Percentiles rank a stretch among this genome's conserved stretches.
Evolutionary conservation across 768 basidiomycete genomes (phyloP).

Genomic region (Suillus subluteus): DNA sequence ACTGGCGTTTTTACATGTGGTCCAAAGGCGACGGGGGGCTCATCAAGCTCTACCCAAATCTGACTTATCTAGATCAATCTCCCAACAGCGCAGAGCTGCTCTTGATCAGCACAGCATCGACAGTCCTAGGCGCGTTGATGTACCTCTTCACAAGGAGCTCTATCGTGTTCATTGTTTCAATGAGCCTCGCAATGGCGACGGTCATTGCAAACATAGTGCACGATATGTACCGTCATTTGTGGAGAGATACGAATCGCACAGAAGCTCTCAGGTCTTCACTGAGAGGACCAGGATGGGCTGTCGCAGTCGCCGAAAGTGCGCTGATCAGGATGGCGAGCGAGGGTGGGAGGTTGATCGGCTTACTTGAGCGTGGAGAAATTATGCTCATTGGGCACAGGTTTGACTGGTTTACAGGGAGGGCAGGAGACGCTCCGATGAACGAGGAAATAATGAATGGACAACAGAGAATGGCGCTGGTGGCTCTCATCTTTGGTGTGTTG

Average conservation of each 20-base stretch:
- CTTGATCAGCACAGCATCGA: slow-evolving; percentile 28
- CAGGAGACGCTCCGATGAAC: slow-evolving; percentile 40
- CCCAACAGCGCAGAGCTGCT: slow-evolving; percentile 55
- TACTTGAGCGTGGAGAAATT: slow-evolving; percentile 48
- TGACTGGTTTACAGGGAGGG: slow-evolving; percentile 56
- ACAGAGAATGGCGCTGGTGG: slow-evolving; percentile 34
- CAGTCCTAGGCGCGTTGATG: slow-evolving; percentile 17
- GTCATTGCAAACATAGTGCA: slow-evolving; percentile 47
- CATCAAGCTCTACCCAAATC: slow-evolving; percentile 49
- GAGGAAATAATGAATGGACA: slow-evolving; percentile 49
- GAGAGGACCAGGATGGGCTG: slow-evolving; percentile 38
- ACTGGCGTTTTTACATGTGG: slow-evolving; percentile 63
- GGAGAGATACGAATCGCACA: slow-evolving; percentile 42
- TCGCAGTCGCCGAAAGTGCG: slow-evolving; percentile 52
- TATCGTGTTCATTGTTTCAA: slow-evolving; percentile 20
- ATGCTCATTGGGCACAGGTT: slow-evolving; percentile 45
- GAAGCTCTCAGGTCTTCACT: slow-evolving; percentile 38
- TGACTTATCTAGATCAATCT: slow-evolving; percentile 46
- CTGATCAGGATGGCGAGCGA: slow-evolving; percentile 56
- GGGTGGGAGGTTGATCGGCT: slow-evolving; percentile 48
- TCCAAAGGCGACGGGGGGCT: slow-evolving; percentile 58
- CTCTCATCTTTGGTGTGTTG: slow-evolving; percentile 3
- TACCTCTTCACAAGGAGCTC: slow-evolving; percentile 19
- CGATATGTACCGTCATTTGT: slow-evolving; percentile 53
- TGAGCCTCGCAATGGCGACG: slow-evolving; percentile 32